Percentiles rank a stretch among this genome's conserved stretches.
Conservation (phyloP, 768 basidiomycete species). For the Boletellus sp. region DNA sequence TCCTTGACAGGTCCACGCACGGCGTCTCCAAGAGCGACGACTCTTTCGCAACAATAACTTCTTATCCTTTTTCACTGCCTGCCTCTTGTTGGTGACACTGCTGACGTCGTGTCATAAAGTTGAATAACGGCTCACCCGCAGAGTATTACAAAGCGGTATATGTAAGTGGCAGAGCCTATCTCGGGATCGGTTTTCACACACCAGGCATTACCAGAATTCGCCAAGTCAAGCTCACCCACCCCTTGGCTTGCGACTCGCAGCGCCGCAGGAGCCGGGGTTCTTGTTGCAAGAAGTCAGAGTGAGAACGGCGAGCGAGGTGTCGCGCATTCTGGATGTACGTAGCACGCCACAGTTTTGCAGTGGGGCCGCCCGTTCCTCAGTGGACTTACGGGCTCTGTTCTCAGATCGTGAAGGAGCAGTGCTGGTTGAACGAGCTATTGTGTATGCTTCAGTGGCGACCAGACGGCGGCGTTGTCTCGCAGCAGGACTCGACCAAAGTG, state of each 20-base stretch:
- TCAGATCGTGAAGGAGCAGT: constrained; percentile 68
- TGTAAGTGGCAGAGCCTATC: constrained; percentile 39
- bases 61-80: background rate
- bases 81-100: background rate
- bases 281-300: constrained; percentile 68
- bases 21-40: background rate
- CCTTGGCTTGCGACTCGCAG: constrained; percentile 58
- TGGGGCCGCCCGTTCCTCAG: background rate
- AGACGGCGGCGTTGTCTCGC: constrained; percentile 31
- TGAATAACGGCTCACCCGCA: constrained; percentile 50
- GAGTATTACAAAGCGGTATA: constrained; percentile 68
- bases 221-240: constrained; percentile 67
- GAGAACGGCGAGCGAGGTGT: constrained; percentile 67
- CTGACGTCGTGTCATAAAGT: constrained; percentile 36
- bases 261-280: constrained; percentile 77
- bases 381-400: background rate
- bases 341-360: background rate
- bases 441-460: constrained; percentile 57
- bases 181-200: background rate
- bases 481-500: constrained; percentile 20
- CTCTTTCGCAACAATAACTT: no score
- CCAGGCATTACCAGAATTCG: constrained; percentile 46
- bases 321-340: constrained; percentile 68
- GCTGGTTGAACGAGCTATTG: constrained; percentile 78
- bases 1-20: background rate